Evolutionary conservation across 1,284 basidiomycete genomes (phyloP).

Genomic region (Microbotryum lychnidis-dioicae): DNA sequence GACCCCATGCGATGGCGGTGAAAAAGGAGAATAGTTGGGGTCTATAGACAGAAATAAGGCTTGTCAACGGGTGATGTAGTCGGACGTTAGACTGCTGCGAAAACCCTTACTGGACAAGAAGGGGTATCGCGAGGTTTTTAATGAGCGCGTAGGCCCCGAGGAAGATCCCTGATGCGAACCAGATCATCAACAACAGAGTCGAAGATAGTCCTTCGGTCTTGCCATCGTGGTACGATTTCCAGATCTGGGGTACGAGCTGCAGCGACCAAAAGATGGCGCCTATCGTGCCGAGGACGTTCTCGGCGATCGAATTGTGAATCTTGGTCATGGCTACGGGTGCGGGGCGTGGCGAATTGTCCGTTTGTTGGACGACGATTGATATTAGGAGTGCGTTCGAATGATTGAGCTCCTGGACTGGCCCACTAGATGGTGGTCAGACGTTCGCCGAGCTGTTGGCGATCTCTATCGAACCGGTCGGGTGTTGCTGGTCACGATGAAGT

Average conservation of each 20-base stretch:
- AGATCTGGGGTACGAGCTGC: constrained; percentile 16
- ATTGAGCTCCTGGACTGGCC: too few relatives aligned
- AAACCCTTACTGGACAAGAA: constrained; percentile 3
- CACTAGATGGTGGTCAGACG: too few relatives aligned
- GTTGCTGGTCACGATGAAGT: too few relatives aligned
- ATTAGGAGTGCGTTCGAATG: too few relatives aligned
- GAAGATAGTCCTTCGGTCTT: constrained; percentile 1
- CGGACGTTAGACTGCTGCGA: not conserved
- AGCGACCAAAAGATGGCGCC: constrained; percentile 12
- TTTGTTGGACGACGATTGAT: too few relatives aligned
- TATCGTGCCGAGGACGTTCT: constrained; percentile 16
- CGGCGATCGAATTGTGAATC: not conserved
- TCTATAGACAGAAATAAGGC: not conserved
- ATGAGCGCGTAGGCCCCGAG: constrained; percentile 6
- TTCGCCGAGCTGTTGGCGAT: too few relatives aligned
- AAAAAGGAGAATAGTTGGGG: constrained; percentile 13
- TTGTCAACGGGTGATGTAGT: not conserved
- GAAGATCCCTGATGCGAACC: constrained; percentile 2
- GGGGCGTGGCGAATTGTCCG: too few relatives aligned
- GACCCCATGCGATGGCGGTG: constrained; percentile 12
- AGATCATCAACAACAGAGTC: not conserved
- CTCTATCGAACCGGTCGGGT: too few relatives aligned
- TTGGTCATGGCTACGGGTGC: too few relatives aligned
- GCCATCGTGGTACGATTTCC: not conserved
- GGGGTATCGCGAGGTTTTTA: constrained; percentile 2